These are phyloP conservation scores for Lithohypha guttulata DNA, from an alignment of 2,329 filamentous ascomycete genomes.

Conservation along the genomic window DNA sequence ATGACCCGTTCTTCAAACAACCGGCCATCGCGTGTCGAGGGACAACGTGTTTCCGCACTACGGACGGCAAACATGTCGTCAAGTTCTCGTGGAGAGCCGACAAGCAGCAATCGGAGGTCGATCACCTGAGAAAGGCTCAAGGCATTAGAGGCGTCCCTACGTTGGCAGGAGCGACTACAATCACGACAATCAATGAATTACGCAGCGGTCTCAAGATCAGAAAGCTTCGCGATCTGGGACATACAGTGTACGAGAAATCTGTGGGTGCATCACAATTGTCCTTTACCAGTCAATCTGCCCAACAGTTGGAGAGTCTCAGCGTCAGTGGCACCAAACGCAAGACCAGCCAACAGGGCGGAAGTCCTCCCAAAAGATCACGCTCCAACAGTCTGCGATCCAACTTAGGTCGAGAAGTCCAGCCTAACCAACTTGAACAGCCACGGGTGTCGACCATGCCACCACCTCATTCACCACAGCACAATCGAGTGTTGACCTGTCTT, in stretches of 20 bases:
- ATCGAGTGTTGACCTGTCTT: conserved; percentile 25
- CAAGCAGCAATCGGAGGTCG: conserved; percentile 2
- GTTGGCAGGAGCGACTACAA: background rate
- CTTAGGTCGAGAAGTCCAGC: conserved; percentile 1
- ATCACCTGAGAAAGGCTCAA: conserved; percentile 1
- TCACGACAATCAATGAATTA: conserved; percentile 1
- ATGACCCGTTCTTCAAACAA: background rate
- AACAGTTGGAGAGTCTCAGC: conserved; percentile 4
- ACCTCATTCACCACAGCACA: conserved; percentile 18
- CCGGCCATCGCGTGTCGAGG: conserved; percentile 7
- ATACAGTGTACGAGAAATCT: conserved; percentile 1
- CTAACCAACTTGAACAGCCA: conserved; percentile 3
- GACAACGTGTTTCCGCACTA: conserved; percentile 1
- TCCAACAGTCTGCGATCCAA: conserved; percentile 1
- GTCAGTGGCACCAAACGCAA: conserved; percentile 8
- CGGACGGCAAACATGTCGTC: conserved; percentile 8
- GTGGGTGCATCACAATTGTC: background rate
- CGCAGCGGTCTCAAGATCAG: background rate
- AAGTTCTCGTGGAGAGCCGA: conserved; percentile 4
- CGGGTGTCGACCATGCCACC: conserved; percentile 3
- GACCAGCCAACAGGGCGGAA: conserved; percentile 1
- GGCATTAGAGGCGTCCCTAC: background rate
- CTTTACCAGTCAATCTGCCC: conserved; percentile 2
- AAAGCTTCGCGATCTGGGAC: conserved; percentile 1
- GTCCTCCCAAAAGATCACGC: conserved; percentile 2